Percentiles rank a stretch among this genome's conserved stretches.
Evolutionary conservation across 192 early-diverging fungal genomes (phyloP).

Genomic region (Entomortierella lignicola): DNA sequence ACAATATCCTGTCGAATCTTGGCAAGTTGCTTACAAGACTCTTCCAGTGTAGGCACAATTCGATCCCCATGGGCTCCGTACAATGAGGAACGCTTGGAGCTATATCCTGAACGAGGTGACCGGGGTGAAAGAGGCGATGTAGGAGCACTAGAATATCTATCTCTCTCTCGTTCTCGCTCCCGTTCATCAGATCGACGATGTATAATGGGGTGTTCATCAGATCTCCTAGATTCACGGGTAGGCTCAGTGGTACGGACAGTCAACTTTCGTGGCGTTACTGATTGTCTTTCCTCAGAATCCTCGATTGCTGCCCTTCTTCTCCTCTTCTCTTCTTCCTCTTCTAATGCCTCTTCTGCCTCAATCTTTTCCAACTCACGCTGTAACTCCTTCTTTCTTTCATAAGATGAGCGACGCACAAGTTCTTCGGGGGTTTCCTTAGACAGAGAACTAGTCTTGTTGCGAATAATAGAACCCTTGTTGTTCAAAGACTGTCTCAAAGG

Average conservation of each 20-base stretch:
- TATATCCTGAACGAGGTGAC: constrained; percentile 26
- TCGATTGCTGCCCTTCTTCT: constrained; percentile 3
- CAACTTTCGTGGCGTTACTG: constrained; percentile 2
- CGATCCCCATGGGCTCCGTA: constrained; percentile 24
- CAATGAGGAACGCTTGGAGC: constrained; percentile 43
- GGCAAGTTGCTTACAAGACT: constrained; percentile 39
- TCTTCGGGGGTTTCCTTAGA: constrained; percentile 8
- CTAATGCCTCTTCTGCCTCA: constrained; percentile 23
- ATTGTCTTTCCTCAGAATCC: background rate
- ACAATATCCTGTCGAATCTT: constrained; percentile 48
- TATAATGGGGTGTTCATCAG: background rate
- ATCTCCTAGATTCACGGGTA: constrained; percentile 6
- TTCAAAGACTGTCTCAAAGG: background rate
- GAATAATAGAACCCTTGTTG: background rate
- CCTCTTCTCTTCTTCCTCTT: constrained; percentile 3
- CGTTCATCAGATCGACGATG: constrained; percentile 14
- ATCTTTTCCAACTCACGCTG: constrained; percentile 38
- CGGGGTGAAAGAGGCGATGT: constrained; percentile 32
- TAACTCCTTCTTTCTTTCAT: constrained; percentile 35
- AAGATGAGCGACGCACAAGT: constrained; percentile 24
- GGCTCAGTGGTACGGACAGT: constrained; percentile 21
- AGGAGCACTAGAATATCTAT: constrained; percentile 3
- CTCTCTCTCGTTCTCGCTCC: constrained; percentile 5
- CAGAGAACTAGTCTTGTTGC: background rate
- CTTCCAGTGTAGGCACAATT: constrained; percentile 33